Conservation (phyloP, 192 early-diverging fungal species). For the Geosiphon pyriformis region DNA sequence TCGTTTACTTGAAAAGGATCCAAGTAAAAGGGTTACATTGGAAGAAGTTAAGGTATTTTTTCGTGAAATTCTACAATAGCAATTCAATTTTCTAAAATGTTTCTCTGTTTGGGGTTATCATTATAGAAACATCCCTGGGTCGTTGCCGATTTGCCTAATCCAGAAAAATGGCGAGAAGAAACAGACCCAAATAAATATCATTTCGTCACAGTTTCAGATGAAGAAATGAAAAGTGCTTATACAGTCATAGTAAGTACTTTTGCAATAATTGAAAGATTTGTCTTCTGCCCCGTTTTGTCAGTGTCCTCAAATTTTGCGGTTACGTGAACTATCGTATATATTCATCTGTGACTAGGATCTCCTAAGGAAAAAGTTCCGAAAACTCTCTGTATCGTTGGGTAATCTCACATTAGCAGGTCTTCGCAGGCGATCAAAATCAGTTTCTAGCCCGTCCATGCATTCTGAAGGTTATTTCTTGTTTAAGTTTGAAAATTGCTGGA, state of each 20-base stretch:
- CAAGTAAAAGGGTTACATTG: constrained; percentile 73
- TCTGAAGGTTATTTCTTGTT: background rate
- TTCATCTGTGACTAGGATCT: constrained; percentile 17
- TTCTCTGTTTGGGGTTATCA: background rate
- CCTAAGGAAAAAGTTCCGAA: constrained; percentile 36
- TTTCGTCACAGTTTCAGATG: constrained; percentile 70
- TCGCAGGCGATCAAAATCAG: constrained; percentile 19
- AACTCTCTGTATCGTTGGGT: constrained; percentile 37
- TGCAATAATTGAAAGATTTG: too few species aligned
- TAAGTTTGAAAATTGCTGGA: background rate
- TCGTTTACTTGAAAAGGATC: constrained; percentile 83
- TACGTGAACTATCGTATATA: too few species aligned
- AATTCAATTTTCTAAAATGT: background rate
- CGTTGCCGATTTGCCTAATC: constrained; percentile 58
- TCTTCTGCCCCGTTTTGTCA: too few species aligned
- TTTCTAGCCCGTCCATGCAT: background rate
- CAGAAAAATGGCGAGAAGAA: constrained; percentile 67
- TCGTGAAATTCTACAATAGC: background rate
- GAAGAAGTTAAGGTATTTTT: constrained; percentile 69
- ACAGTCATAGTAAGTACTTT: constrained; percentile 51
- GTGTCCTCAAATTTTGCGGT: too few species aligned
- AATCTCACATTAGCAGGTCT: constrained; percentile 28
- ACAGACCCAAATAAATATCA: constrained; percentile 69
- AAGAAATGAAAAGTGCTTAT: constrained; percentile 68
- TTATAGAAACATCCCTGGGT: constrained; percentile 88